Percentiles rank a stretch among this genome's conserved stretches.
These are phyloP conservation scores for Cerioporus squamosus DNA, from an alignment of 1,284 basidiomycete genomes.

Conservation along the genomic window DNA sequence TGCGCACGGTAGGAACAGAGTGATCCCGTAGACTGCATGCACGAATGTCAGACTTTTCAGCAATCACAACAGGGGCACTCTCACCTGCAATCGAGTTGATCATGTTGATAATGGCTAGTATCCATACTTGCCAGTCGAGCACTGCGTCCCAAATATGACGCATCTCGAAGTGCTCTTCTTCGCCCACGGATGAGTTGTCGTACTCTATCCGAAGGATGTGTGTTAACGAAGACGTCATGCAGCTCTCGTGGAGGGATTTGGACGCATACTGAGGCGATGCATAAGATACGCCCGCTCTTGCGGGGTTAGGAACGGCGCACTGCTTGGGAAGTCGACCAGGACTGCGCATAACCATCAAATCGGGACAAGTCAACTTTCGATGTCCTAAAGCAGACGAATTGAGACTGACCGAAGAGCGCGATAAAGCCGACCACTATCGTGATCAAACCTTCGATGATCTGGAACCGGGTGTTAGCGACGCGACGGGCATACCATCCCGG, in stretches of 20 bases:
- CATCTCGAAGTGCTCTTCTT: constrained; percentile 61
- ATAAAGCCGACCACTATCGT: constrained; percentile 6
- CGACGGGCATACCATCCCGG: neutral
- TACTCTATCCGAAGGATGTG: constrained; percentile 46
- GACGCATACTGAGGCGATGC: constrained; percentile 56
- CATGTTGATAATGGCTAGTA: constrained; percentile 65
- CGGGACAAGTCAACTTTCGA: neutral
- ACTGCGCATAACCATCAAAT: constrained; percentile 38
- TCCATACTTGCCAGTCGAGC: constrained; percentile 69
- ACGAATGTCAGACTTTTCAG: neutral
- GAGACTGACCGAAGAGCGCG: constrained; percentile 13
- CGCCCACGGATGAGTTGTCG: constrained; percentile 67
- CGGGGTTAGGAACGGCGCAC: constrained; percentile 60
- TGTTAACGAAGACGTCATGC: no score
- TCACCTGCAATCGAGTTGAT: constrained; percentile 61
- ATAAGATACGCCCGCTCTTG: constrained; percentile 63
- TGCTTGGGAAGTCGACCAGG: constrained; percentile 61
- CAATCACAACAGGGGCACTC: constrained; percentile 29
- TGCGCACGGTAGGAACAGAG: constrained; percentile 25
- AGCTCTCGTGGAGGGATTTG: no score
- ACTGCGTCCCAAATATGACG: constrained; percentile 59
- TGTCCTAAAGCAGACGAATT: neutral
- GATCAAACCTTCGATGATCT: constrained; percentile 12
- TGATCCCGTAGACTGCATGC: constrained; percentile 23
- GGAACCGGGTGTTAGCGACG: neutral